Percentiles rank a stretch among this genome's conserved stretches.
Conservation (phyloP, 2,329 filamentous ascomycete genomes). For the Monosporascus sp. region DNA sequence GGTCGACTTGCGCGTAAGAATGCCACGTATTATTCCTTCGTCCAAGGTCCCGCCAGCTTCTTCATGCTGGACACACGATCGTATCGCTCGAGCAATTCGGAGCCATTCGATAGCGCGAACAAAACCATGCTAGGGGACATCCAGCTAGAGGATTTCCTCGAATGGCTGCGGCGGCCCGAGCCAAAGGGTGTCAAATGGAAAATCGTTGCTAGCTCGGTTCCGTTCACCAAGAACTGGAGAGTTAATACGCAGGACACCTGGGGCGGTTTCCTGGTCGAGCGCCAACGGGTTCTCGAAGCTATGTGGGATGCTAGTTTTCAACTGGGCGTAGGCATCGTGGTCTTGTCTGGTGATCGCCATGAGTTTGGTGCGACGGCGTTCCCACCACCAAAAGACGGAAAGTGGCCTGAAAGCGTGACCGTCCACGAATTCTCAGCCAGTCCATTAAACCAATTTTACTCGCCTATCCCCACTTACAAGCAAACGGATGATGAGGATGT, state of each 20-base stretch:
- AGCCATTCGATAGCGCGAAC: constrained; percentile 52
- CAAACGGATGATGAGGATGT: constrained; percentile 81
- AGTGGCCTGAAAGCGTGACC: constrained; percentile 57
- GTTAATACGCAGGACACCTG: constrained; percentile 86
- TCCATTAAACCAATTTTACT: constrained; percentile 89
- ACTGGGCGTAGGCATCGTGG: constrained; percentile 69
- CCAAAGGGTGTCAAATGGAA: constrained; percentile 85
- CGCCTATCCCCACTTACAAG: constrained; percentile 76
- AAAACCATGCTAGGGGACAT: constrained; percentile 84
- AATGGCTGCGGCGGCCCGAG: constrained; percentile 68
- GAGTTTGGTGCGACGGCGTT: constrained; percentile 90
- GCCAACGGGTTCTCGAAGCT: constrained; percentile 72
- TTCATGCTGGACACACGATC: constrained; percentile 92
- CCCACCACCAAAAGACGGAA: constrained; percentile 54
- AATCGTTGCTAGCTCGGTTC: constrained; percentile 82
- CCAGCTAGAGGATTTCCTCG: constrained; percentile 74
- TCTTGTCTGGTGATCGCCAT: constrained; percentile 90
- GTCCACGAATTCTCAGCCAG: constrained; percentile 91
- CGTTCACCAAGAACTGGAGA: constrained; percentile 97
- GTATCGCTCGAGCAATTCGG: constrained; percentile 67
- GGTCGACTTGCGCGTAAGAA: constrained; percentile 35
- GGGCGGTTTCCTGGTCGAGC: constrained; percentile 84
- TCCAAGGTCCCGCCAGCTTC: constrained; percentile 84
- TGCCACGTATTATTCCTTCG: constrained; percentile 84
- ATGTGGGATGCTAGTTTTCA: constrained; percentile 80